Conservation (phyloP, 768 basidiomycete species). For the Porphyrellus cyaneotinctus region DNA sequence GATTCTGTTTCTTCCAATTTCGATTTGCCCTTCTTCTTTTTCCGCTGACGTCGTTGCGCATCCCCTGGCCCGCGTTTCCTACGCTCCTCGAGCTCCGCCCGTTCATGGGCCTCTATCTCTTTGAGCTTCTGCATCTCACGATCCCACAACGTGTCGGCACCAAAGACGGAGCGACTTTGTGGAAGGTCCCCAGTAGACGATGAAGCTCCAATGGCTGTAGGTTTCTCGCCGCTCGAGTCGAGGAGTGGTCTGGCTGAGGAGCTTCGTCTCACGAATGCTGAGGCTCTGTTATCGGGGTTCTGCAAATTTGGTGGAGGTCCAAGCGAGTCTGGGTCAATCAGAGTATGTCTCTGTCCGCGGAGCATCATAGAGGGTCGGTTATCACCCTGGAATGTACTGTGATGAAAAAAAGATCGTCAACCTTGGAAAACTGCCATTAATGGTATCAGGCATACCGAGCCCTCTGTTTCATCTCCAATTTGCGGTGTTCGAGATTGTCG, state of each 20-base stretch:
- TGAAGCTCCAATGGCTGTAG: conserved; percentile 29
- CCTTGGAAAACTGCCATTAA: background rate
- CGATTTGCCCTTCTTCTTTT: conserved; percentile 42
- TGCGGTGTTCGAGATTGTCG: conserved; percentile 82
- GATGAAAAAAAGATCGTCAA: conserved; percentile 6
- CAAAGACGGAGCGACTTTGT: conserved; percentile 78
- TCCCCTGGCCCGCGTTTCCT: conserved; percentile 44
- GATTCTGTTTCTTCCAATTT: conserved; percentile 44
- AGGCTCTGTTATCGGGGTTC: conserved; percentile 41
- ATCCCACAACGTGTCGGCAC: conserved; percentile 92
- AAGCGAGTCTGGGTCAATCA: conserved; percentile 70
- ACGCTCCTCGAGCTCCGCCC: conserved; percentile 49
- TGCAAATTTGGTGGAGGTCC: conserved; percentile 46
- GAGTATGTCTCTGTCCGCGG: conserved; percentile 56
- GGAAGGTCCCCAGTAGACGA: conserved; percentile 33
- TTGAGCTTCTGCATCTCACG: conserved; percentile 78
- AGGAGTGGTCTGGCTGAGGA: conserved; percentile 66
- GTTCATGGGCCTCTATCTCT: conserved; percentile 70
- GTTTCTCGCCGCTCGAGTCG: conserved; percentile 48
- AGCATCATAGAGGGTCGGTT: conserved; percentile 93
- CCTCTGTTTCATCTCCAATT: conserved; percentile 76
- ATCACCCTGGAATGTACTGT: conserved; percentile 84
- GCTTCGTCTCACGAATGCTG: conserved; percentile 42
- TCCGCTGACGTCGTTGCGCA: conserved; percentile 34
- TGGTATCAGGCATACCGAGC: conserved; percentile 57